Evolutionary conservation across 176 grass and related monocot species (phyloP).

Genomic region (Oryza meyeriana): DNA sequence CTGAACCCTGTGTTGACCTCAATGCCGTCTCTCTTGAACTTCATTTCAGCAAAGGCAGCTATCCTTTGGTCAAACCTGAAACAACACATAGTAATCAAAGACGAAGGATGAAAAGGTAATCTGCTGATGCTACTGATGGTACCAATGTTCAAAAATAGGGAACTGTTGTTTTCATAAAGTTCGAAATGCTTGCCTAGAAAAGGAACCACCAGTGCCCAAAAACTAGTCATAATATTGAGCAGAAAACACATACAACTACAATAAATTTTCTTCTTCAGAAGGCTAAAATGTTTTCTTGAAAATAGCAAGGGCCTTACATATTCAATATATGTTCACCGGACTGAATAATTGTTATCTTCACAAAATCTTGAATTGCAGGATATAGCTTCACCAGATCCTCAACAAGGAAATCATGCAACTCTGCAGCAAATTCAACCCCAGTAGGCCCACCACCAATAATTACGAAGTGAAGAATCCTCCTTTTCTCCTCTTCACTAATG

Average conservation of each 20-base stretch:
- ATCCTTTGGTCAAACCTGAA: constrained; percentile 89
- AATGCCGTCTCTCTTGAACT: constrained; percentile 92
- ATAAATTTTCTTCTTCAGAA: background rate
- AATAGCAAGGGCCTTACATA: constrained; percentile 60
- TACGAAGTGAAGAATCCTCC: constrained; percentile 79
- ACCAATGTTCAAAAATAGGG: background rate
- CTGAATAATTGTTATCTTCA: constrained; percentile 91
- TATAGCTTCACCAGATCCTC: constrained; percentile 94
- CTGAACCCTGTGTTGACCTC: constrained; percentile 70
- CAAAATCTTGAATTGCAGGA: constrained; percentile 57
- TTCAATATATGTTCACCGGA: constrained; percentile 88
- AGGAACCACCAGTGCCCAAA: background rate
- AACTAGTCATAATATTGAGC: background rate
- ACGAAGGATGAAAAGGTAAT: background rate
- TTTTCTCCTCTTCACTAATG: constrained; percentile 73
- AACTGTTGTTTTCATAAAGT: constrained; percentile 1
- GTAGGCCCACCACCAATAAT: constrained; percentile 95
- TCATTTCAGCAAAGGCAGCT: constrained; percentile 72
- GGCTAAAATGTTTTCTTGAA: background rate
- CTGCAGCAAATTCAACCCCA: constrained; percentile 96
- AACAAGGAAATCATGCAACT: constrained; percentile 91
- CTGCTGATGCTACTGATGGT: background rate
- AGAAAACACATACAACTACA: background rate
- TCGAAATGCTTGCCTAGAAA: background rate
- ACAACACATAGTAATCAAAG: background rate